phyloP scores from a whole-genome alignment of 2,329 filamentous ascomycete species.

The Verticillium zaregamsianum region DNA sequence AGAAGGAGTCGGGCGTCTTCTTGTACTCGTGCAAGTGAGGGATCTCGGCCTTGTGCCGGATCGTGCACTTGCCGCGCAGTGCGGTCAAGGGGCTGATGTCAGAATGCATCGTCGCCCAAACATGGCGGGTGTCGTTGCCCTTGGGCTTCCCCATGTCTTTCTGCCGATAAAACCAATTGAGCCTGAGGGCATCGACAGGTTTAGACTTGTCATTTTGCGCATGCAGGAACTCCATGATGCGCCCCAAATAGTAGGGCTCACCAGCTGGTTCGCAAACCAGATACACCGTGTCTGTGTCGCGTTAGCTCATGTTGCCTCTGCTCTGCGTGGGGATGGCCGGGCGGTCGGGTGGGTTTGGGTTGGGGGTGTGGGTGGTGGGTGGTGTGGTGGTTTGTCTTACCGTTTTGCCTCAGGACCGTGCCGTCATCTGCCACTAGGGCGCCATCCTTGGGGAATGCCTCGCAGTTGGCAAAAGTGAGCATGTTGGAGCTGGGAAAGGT shows the following conservation, averaged over 20 bases:
- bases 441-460: slow-evolving; percentile 55
- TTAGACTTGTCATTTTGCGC: slow-evolving; percentile 67
- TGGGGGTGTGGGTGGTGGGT: background rate
- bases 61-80: slow-evolving; percentile 87
- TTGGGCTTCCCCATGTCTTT: slow-evolving; percentile 86
- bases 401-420: slow-evolving; percentile 76
- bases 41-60: slow-evolving; percentile 85
- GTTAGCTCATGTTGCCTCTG: background rate
- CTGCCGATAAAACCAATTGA: slow-evolving; percentile 98
- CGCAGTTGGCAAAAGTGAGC: slow-evolving; percentile 72
- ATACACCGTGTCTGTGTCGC: slow-evolving; percentile 70
- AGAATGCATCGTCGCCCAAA: slow-evolving; percentile 98
- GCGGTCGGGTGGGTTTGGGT: background rate
- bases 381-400: slow-evolving; percentile 48
- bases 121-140: slow-evolving; percentile 81
- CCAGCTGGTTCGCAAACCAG: slow-evolving; percentile 95
- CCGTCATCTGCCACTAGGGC: slow-evolving; percentile 88
- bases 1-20: slow-evolving; percentile 82
- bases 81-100: slow-evolving; percentile 91
- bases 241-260: slow-evolving; percentile 94
- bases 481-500: slow-evolving; percentile 70
- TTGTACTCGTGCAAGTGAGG: slow-evolving; percentile 77
- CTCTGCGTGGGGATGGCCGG: background rate
- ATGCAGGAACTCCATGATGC: slow-evolving; percentile 97
- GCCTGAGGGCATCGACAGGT: slow-evolving; percentile 79